Conservation (phyloP, 805 yeast species). For the Cyberlindnera mississippiensis region DNA sequence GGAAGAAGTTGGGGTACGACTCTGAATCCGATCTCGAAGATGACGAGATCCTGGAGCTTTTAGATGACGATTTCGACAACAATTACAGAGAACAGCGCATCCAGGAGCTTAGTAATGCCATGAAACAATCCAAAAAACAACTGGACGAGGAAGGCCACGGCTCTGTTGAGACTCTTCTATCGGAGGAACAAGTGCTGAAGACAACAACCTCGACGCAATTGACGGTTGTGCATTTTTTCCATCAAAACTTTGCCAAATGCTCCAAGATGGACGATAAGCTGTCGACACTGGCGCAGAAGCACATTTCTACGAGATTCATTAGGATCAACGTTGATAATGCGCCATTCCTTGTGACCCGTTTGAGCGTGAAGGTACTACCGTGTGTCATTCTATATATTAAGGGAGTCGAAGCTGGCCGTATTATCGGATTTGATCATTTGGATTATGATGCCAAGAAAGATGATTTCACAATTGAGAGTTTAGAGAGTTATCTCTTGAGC, state of each 20-base stretch:
- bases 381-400: slow-evolving; percentile 57
- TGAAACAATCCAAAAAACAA: slow-evolving; percentile 33
- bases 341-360: slow-evolving; percentile 65
- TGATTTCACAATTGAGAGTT: slow-evolving; percentile 41
- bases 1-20: slow-evolving; percentile 20
- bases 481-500: slow-evolving; percentile 42
- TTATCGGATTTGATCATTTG: slow-evolving; percentile 68
- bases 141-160: slow-evolving; percentile 41
- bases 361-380: slow-evolving; percentile 66
- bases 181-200: slow-evolving; percentile 57
- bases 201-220: slow-evolving; percentile 39
- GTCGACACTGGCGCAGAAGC: slow-evolving; percentile 50
- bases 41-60: slow-evolving; percentile 41
- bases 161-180: slow-evolving; percentile 34
- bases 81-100: slow-evolving; percentile 65
- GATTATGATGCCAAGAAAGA: slow-evolving; percentile 40
- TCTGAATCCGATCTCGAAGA: slow-evolving; percentile 30
- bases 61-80: slow-evolving; percentile 41
- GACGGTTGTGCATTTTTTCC: slow-evolving; percentile 60
- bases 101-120: slow-evolving; percentile 48
- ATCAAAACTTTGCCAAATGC: slow-evolving; percentile 60
- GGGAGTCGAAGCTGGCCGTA: slow-evolving; percentile 55
- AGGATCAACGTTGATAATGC: slow-evolving; percentile 59
- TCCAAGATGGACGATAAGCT: slow-evolving; percentile 48
- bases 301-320: slow-evolving; percentile 50